Evolutionary conservation across 2,329 filamentous ascomycete genomes (phyloP).

Genomic region (Arthrobotrys pseudoclavata): DNA sequence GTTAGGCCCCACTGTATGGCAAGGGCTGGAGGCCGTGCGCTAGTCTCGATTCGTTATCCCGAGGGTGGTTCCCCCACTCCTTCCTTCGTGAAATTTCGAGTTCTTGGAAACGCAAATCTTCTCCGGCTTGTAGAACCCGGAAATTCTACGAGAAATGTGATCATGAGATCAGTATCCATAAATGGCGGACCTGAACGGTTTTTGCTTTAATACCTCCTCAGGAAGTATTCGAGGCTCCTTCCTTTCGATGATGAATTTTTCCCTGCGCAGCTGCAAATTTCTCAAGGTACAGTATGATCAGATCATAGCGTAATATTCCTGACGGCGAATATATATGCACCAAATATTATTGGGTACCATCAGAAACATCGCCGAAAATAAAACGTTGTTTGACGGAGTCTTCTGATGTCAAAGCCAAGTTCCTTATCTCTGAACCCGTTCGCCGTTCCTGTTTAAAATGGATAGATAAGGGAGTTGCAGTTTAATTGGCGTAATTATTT

Average conservation of each 20-base stretch:
- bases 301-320: constrained; percentile 28
- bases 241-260: background rate
- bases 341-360: constrained; percentile 41
- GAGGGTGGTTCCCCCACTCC: constrained; percentile 49
- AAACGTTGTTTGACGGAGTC: constrained; percentile 52
- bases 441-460: constrained; percentile 57
- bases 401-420: constrained; percentile 50
- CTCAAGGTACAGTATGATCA: constrained; percentile 11
- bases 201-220: constrained; percentile 5
- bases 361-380: constrained; percentile 54
- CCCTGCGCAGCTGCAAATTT: constrained; percentile 26
- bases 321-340: constrained; percentile 40
- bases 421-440: constrained; percentile 54
- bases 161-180: constrained; percentile 46
- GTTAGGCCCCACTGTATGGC: constrained; percentile 42
- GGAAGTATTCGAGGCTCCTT: constrained; percentile 24
- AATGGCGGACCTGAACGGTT: constrained; percentile 13
- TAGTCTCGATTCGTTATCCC: constrained; percentile 59
- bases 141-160: constrained; percentile 31
- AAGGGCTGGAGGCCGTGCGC: constrained; percentile 47
- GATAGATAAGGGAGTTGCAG: constrained; percentile 58
- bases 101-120: constrained; percentile 49
- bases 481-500: constrained; percentile 58
- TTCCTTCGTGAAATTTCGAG: constrained; percentile 32
- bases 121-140: constrained; percentile 12